phyloP scores from a whole-genome alignment of 345 rosid genomes.

The Punica granatum region DNA sequence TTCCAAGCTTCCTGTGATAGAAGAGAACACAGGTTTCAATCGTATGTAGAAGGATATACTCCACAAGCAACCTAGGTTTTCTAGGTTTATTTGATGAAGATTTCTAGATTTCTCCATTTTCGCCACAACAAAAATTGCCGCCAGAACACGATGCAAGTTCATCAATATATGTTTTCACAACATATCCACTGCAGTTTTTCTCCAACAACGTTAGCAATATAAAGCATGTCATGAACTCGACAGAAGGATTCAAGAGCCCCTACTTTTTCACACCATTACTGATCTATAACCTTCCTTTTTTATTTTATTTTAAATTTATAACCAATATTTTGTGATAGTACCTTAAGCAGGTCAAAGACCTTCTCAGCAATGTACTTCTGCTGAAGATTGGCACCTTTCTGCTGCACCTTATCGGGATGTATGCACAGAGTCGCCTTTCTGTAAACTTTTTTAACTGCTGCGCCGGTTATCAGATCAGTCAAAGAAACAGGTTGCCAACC shows the following conservation, averaged over 20 bases:
- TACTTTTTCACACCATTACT: too few species aligned
- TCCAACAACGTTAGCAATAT: not conserved
- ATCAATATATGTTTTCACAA: not conserved
- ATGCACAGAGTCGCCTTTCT: constrained; percentile 41
- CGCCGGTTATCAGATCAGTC: constrained; percentile 34
- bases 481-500: constrained; percentile 55
- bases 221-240: not conserved
- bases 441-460: constrained; percentile 36
- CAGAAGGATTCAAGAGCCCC: not conserved
- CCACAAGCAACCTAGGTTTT: not conserved
- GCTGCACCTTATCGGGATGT: constrained; percentile 55
- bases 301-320: too few species aligned
- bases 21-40: not conserved
- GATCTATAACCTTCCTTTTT: too few species aligned
- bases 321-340: constrained; percentile 5
- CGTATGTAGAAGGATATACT: not conserved
- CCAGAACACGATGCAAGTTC: not conserved
- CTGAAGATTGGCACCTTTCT: constrained; percentile 46
- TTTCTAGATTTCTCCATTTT: not conserved
- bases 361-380: constrained; percentile 44
- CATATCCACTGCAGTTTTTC: not conserved
- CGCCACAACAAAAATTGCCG: not conserved
- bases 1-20: constrained; percentile 41
- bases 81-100: not conserved
- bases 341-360: constrained; percentile 48